Base-by-base conservation (phyloP, 2,329 filamentous ascomycete genomes). In the Dichotomopilus funicola region DNA sequence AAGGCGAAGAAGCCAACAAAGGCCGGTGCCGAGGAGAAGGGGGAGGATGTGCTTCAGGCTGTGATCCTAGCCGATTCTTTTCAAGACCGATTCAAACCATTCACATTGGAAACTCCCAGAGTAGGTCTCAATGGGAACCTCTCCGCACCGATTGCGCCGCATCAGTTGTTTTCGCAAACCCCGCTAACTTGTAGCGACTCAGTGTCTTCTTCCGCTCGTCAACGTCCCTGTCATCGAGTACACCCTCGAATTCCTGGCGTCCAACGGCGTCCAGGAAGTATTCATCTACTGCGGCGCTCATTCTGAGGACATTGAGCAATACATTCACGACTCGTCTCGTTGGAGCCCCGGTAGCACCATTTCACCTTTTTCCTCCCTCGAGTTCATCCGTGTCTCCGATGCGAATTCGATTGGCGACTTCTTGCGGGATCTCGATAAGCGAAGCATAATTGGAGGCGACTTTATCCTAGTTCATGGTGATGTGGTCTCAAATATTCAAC, bases 141-240 rank as follows among this genome's bases (percentile, higher is more conserved):
- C 4, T 36, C 19, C 34, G 33, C n/a, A 27, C 7, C 9, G 19
- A 7, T 2, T 12, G 7, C 37, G 8, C 27, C 19, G 5, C 2
- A 8, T 6, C 11, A 1, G 11, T 46, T 11, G 10, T 27, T 31
- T 41, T 46, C 6, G 12, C n/a, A 36, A 41, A 13, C 41, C 12
- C 34, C 34, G 42, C 34, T 47, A 53, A 49, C 60, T 65, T 53
- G 19, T 27, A 27, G 63, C 19, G n/a, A 47, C 52, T 51, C 56
- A 95, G 89, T 97, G 94, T 75, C 86, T 99, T 36, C 79, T 99
- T 6, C 91, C 92, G 9, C 80, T 99, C 58, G 94, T 90, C 58
- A 97, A 97, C 71, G 91, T 87, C 1, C 92, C 94, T 38, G 78
- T 99, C 60, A 95, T 99, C 73, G 94, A 99, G 72, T 97, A 99